Base-by-base conservation (phyloP, 2,329 filamentous ascomycete species). In the Zalaria sp. region DNA sequence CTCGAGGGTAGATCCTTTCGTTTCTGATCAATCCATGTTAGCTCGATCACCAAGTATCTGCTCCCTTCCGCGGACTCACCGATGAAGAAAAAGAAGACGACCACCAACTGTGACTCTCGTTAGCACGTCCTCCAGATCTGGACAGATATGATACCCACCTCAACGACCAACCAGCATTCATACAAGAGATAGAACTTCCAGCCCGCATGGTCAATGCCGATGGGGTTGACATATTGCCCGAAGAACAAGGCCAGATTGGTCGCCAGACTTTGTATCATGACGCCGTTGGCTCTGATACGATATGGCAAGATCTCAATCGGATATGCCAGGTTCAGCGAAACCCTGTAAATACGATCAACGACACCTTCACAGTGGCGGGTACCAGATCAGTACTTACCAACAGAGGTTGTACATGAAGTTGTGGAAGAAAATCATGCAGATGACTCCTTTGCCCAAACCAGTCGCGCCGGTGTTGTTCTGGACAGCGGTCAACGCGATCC, bases 221-320 rank as follows among this genome's bases (percentile, higher is more conserved):
- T 71, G 5, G 61, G 53, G 44, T 81, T 72, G 31, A 67, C 62
- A 25, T 71, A 63, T 1, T 78, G 81, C 28, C 74, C 77, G 64
- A 77, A 79, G 29, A 76, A 75, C 39, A 80, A 67, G 9, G 42
- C 42, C 4, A 40, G 32, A 6, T 35, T 38, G 5, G 37, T 40
- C 3, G 27, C 25, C 7, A 40, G 8, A 11, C 38, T 35, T 3
- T 37, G 35, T n/a, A 43, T 38, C 1, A 37, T 63, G 73, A 75
- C 3, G 74, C 73, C 27, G 77, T 75, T 40, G 78, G 45, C 25
- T 68, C 60, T 34, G 63, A 62, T 36, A 75, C 76, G 42, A 77
- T 57, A 55, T 80, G 79, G 77, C 77, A 83, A 40, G 34, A 43
- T 43, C 42, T 43, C 42, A 9, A 37, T 37, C 4, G 42, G 42